Base-by-base conservation (phyloP, 2,329 filamentous ascomycete genomes). In the Gaeumannomyces tritici region DNA sequence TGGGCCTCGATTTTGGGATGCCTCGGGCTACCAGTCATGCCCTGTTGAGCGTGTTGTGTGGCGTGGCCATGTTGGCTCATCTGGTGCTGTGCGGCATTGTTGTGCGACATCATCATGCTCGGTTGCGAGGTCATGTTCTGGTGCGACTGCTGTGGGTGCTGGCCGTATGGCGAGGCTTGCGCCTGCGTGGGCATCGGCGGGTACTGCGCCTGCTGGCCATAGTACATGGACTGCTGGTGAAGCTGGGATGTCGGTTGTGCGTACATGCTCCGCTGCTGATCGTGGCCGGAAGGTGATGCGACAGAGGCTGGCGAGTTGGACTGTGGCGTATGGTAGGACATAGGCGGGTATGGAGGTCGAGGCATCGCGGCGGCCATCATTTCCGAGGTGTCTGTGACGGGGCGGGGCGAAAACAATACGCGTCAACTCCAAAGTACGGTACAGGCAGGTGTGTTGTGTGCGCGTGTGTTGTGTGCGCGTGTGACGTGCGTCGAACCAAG, bases 271-370 rank as follows among this genome's bases (percentile, higher is more conserved):
- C 93, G 83, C 77, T 96, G 91, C 71, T 93, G 91, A 72, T 98
- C 93, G 76, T 96, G 92, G 63, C 87, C 84, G 63, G 92, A 91
- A 27, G 91, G 89, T 42, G 93, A 97, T 66, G 93, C 90, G 69
- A 97, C 93, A 60, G 93, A 96, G 54, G 91, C 91, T 59, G 93
- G 93, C 62, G 93, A 96, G 76, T 93, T 96, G 63, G 93, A 96
- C 78, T 97, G 93, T 62, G 93, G 92, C 24, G 93, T 96, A 75
- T 97, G 91, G 74, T 97, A 97, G 35, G 82, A 83, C 73, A 96
- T 96, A 64, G 91, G 91, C 69, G 93, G 93, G 73, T 96, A 96
- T 58, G 87, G 84, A 69, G 88, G 85, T 74, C 88, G 85, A 75
- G 91, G 89, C 90, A 86, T 83, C 65, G 78, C 78, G 70, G 84